Base-by-base conservation (phyloP, 148 eudicot species). In the Talinum fruticosum region DNA sequence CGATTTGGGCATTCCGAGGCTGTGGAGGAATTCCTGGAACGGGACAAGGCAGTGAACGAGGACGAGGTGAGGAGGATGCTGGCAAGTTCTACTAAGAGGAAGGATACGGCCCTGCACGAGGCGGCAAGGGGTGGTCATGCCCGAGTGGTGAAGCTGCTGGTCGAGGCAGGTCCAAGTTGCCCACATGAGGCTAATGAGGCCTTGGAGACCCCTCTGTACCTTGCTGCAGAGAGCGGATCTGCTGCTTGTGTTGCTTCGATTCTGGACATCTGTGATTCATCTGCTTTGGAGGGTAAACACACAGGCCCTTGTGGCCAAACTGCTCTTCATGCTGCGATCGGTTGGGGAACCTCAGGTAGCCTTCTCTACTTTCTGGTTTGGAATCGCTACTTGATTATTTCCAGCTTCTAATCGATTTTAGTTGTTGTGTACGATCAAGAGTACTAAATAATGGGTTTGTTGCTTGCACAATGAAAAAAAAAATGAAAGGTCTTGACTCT, bases 221-320 rank as follows among this genome's bases (percentile, higher is more conserved):
- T 76, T 23, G 79, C 79, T 49, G 79, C 72, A 2, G 79, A 76
- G 44, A 76, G 61, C 12, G 64, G 73, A n/a, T 47, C 15, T 47
- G 18, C 5, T 44, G 33, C 10, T 32, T 66, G 38, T 6, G 79
- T 76, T 10, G 12, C 14, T 67, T 16, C 5, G 0, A 32, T 66
- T 32, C 49, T 76, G 2, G 47, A 67, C 2, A 30, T 21, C 7
- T 47, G 57, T 8, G 13, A 23, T 23, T 38, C 67, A 6, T 12
- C 45, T 5, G 30, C 72, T 32, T 13, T 12, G 38, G 29, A 4
- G 32, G 49, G 10, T 34, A 49, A 35, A 35, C 67, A 74, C 14
- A 67, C 47, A 23, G 79, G 79, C 6, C 79, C 79, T 67, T 76
- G 79, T 49, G 72, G 71, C n/a, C 44, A 38, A 23, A 76, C 79